Conservation (phyloP, 805 yeast genomes). For the Lipomyces mesembrius region DNA sequence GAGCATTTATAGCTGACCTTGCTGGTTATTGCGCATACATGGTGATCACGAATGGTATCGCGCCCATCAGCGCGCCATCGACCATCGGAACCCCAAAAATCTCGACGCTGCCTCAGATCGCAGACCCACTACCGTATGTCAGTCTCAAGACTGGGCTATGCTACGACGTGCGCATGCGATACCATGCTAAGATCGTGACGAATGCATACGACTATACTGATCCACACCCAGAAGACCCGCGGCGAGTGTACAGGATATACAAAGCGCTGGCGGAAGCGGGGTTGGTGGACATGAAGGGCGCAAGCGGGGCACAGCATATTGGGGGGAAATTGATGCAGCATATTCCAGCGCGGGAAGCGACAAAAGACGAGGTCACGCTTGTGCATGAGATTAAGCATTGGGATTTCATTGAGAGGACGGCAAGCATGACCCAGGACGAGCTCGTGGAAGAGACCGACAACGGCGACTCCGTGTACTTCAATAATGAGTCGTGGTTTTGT, state of each 20-base stretch:
- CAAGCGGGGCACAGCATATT: conserved; percentile 72
- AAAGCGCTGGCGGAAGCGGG: conserved; percentile 95
- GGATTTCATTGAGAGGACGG: conserved; percentile 73
- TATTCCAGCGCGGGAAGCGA: conserved; percentile 88
- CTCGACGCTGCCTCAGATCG: conserved; percentile 1
- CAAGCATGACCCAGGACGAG: conserved; percentile 74
- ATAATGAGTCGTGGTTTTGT: conserved; percentile 83
- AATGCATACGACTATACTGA: conserved; percentile 92
- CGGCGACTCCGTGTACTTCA: conserved; percentile 94
- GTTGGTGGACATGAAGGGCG: conserved; percentile 74
- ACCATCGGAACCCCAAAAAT: not conserved
- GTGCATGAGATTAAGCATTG: conserved; percentile 87
- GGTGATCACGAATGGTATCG: conserved; percentile 4
- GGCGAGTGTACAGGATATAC: conserved; percentile 91
- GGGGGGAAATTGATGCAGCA: conserved; percentile 81
- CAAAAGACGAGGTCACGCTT: conserved; percentile 77
- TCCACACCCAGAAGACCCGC: conserved; percentile 99
- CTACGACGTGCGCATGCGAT: conserved; percentile 96
- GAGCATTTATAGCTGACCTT: too few species aligned
- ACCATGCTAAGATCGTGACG: conserved; percentile 92
- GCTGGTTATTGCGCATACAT: not conserved
- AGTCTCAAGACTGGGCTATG: conserved; percentile 81
- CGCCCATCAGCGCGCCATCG: not conserved
- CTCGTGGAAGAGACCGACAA: conserved; percentile 80
- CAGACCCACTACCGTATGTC: conserved; percentile 31